Base-by-base conservation (phyloP, 495 filamentous ascomycete genomes). In the Antarctomyces pellizariae region DNA sequence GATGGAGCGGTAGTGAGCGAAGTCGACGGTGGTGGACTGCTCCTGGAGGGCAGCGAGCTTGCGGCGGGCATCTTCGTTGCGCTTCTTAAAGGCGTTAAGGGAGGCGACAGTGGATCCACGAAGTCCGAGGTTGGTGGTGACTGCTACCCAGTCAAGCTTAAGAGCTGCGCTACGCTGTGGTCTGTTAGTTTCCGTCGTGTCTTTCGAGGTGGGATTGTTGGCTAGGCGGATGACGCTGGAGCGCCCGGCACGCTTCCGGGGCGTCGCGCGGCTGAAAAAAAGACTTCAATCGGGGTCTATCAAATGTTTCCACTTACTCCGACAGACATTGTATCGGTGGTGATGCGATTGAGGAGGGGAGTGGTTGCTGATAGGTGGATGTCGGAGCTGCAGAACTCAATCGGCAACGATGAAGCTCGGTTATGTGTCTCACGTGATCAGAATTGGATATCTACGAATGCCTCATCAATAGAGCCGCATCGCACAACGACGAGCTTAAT, bases 141-240 rank as follows among this genome's bases (percentile, higher is more conserved):
- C 66, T 57, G 78, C 79, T 55, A 60, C 62, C 89, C 89, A 99
- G 69, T 99, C 86, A 65, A 99, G 70, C 68, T 92, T 99, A 56
- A 84, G 68, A 58, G 89, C 82, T 59, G 86, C 84, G 68, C 78
- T 86, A 62, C 82, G 75, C 86, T 95, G 62, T 52, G 16, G 24
- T 13, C 13, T 30, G 33, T 42, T 38, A 42, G 38, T 36, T 36
- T 10, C 25, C 24, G 17, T 22, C 19, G 19, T 22, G 19, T 7
- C 11, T 22, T 22, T 22, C 7, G 7, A 11, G 19, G 19, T n/a
- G n/a, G n/a, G n/a, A n/a, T n/a, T n/a, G n/a, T n/a, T n/a, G 29
- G 37, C 14, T 18, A 18, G 11, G 19, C 13, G 20, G 24, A 11
- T 28, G 26, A 26, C 16, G 20, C 22, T 12, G 13, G 17, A 12